These are phyloP conservation scores for Roridomyces roridus DNA, from an alignment of 768 basidiomycete genomes.

Conservation along the genomic window DNA sequence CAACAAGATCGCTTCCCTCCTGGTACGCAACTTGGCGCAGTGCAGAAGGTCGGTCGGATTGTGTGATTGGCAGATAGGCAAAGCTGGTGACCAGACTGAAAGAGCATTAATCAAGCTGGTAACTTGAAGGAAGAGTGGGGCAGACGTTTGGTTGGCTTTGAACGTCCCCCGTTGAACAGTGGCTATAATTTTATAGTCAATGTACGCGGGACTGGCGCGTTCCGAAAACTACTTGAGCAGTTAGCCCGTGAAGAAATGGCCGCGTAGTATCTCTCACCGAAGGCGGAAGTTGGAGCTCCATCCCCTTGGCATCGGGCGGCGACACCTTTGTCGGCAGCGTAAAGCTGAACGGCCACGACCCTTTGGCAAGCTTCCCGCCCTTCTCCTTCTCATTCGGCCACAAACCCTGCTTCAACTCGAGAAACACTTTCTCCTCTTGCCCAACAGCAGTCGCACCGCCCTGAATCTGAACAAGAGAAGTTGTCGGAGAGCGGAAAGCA, in stretches of 20 bases:
- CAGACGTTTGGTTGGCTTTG: constrained; percentile 57
- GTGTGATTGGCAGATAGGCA: constrained; percentile 37
- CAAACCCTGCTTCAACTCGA: constrained; percentile 47
- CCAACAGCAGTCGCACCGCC: constrained; percentile 59
- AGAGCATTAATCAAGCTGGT: background rate
- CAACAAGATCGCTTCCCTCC: constrained; percentile 35
- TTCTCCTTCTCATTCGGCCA: constrained; percentile 42
- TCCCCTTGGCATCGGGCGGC: constrained; percentile 42
- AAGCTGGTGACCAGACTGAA: constrained; percentile 37
- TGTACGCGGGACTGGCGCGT: constrained; percentile 57
- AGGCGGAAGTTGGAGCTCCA: constrained; percentile 43
- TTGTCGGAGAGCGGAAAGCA: no score
- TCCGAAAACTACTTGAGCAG: constrained; percentile 58
- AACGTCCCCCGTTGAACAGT: constrained; percentile 56
- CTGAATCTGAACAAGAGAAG: constrained; percentile 40
- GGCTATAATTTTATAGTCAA: constrained; percentile 60
- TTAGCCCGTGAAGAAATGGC: no score
- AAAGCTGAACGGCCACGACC: constrained; percentile 57
- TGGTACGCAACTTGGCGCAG: constrained; percentile 41
- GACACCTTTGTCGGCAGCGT: constrained; percentile 49
- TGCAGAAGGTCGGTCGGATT: constrained; percentile 42
- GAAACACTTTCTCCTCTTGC: constrained; percentile 58
- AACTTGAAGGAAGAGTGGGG: background rate
- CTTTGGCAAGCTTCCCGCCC: constrained; percentile 43
- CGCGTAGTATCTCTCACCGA: constrained; percentile 43